phyloP scores from a whole-genome alignment of 192 early-diverging fungal genomes.

The Glomus cerebriforme region DNA sequence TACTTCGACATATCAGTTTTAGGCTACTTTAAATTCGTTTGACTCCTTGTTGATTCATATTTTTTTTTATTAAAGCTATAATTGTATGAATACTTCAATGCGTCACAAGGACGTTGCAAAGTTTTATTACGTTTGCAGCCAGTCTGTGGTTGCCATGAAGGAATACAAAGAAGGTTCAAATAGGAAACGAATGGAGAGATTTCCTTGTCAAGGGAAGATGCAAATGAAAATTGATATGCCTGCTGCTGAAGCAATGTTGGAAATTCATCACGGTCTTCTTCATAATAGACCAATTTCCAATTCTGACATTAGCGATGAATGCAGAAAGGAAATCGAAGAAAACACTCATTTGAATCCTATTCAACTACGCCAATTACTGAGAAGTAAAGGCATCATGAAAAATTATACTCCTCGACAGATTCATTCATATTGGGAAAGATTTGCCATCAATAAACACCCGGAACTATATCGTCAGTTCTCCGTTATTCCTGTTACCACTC shows the following conservation, averaged over 20 bases:
- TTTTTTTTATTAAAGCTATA: slow-evolving; percentile 18
- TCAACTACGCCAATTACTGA: slow-evolving; percentile 13
- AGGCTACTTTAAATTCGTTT: no score
- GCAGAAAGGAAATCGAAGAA: slow-evolving; percentile 29
- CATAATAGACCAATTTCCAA: slow-evolving; percentile 18
- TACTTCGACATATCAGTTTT: no score
- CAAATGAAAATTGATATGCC: slow-evolving; percentile 34
- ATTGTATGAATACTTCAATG: slow-evolving; percentile 34
- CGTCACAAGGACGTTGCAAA: slow-evolving; percentile 34
- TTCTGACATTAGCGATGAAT: slow-evolving; percentile 29
- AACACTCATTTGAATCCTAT: slow-evolving; percentile 21
- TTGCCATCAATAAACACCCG: slow-evolving; percentile 3
- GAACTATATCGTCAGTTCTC: neutral
- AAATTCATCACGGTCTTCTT: slow-evolving; percentile 26
- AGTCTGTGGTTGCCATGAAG: slow-evolving; percentile 27
- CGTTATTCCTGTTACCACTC: neutral
- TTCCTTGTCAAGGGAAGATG: slow-evolving; percentile 34
- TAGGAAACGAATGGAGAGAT: slow-evolving; percentile 34
- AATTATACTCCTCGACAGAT: slow-evolving; percentile 31
- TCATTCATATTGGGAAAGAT: slow-evolving; percentile 29
- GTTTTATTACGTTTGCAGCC: slow-evolving; percentile 33
- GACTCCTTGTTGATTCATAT: neutral
- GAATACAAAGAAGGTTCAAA: slow-evolving; percentile 33
- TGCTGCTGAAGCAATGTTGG: slow-evolving; percentile 28
- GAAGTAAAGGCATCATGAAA: slow-evolving; percentile 24